Conservation (phyloP, 352 stramenopile genomes). For the Globisporangium recalcitrans region DNA sequence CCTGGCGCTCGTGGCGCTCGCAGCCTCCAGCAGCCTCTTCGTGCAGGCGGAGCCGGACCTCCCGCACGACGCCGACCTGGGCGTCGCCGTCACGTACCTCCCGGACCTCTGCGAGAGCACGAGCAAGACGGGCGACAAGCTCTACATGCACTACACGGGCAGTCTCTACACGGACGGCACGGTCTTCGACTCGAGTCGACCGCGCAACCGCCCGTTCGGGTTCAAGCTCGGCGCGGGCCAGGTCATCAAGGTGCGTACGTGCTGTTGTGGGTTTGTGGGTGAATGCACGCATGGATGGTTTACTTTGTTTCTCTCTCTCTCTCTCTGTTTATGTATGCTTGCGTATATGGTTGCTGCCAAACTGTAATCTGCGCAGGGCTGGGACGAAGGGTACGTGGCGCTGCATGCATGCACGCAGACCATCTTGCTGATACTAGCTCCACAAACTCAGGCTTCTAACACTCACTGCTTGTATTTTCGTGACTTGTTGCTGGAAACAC, state of each 20-base stretch:
- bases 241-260: conserved; percentile 87
- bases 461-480: neutral
- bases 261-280: conserved; percentile 2
- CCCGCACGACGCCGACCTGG: conserved; percentile 54
- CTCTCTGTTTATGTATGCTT: neutral
- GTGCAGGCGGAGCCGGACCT: conserved; percentile 68
- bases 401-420: neutral
- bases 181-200: conserved; percentile 96
- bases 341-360: neutral
- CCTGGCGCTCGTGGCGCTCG: conserved; percentile 27
- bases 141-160: conserved; percentile 96
- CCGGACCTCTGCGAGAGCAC: conserved; percentile 61
- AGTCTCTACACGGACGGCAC: conserved; percentile 93
- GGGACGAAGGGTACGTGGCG: neutral
- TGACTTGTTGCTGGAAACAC: neutral
- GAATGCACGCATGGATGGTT: too few species aligned
- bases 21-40: conserved; percentile 1
- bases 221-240: conserved; percentile 92
- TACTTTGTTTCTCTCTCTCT: neutral
- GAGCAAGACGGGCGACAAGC: conserved; percentile 75
- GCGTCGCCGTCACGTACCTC: conserved; percentile 77
- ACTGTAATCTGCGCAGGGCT: neutral
- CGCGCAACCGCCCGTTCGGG: conserved; percentile 90
- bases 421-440: neutral
- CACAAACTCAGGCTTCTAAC: neutral